These are phyloP conservation scores for Solanum chmielewskii DNA, from an alignment of 257 asterid genomes.

Conservation along the genomic window DNA sequence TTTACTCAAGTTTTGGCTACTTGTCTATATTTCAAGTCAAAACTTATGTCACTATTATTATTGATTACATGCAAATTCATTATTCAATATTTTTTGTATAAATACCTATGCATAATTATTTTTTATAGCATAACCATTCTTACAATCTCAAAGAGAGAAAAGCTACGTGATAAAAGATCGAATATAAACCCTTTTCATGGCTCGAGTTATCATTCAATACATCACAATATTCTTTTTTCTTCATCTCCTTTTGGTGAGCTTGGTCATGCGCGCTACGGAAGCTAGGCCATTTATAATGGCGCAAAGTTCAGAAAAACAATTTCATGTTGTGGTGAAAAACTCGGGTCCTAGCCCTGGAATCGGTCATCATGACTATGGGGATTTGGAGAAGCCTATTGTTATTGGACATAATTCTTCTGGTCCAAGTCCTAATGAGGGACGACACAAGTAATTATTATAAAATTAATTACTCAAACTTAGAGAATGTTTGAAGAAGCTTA, in stretches of 20 bases:
- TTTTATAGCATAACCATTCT: neutral
- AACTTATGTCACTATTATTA: neutral
- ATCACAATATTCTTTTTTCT: neutral
- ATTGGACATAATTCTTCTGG: conserved; percentile 14
- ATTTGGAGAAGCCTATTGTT: neutral
- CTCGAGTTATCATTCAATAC: neutral
- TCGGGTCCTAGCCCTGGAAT: conserved; percentile 12
- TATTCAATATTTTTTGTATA: neutral
- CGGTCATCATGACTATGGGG: neutral
- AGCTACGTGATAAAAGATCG: neutral
- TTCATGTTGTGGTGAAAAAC: neutral
- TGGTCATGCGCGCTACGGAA: neutral
- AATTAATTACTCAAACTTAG: neutral
- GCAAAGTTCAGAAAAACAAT: neutral
- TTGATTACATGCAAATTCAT: neutral
- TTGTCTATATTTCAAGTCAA: neutral
- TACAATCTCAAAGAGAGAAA: neutral
- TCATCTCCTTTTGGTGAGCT: neutral
- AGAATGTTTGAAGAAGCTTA: neutral
- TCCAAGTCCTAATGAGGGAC: conserved; percentile 11
- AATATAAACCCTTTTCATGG: neutral
- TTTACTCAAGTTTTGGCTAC: neutral
- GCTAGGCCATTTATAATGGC: neutral
- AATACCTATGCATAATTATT: neutral
- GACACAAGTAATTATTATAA: neutral